phyloP scores from a whole-genome alignment of 2,329 filamentous ascomycete species.

The Aureobasidium sp. region DNA sequence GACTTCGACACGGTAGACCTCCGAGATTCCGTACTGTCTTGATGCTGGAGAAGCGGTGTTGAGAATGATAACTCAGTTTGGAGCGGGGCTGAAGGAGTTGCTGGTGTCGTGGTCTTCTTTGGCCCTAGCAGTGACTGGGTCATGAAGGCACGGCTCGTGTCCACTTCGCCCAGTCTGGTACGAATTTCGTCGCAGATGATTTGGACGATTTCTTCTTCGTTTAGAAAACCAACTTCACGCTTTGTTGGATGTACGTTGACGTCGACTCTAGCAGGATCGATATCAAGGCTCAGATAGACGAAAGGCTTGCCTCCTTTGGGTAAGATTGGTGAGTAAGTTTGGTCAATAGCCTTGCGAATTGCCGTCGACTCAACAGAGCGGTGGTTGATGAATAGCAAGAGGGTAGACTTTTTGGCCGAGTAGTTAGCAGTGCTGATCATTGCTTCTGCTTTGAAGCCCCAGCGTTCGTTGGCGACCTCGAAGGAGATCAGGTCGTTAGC shows the following conservation, averaged over 20 bases:
- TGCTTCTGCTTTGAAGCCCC: conserved; percentile 76
- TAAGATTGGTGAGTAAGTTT: conserved; percentile 78
- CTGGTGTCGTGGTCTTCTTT: conserved; percentile 38
- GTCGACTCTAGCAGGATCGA: conserved; percentile 86
- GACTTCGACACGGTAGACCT: conserved; percentile 27
- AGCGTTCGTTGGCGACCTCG: conserved; percentile 62
- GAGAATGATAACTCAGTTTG: conserved; percentile 18
- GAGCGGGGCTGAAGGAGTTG: conserved; percentile 27
- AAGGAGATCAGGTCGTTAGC: conserved; percentile 84
- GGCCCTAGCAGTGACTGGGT: conserved; percentile 79
- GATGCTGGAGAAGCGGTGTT: conserved; percentile 30
- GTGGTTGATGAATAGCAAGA: conserved; percentile 95
- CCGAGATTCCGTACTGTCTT: conserved; percentile 29
- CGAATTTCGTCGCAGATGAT: conserved; percentile 75
- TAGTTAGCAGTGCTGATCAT: conserved; percentile 92
- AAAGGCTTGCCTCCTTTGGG: conserved; percentile 95
- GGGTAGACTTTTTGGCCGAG: conserved; percentile 77
- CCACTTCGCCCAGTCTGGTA: conserved; percentile 72
- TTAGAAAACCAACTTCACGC: conserved; percentile 91
- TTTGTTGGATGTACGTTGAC: conserved; percentile 98
- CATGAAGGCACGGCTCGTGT: conserved; percentile 89
- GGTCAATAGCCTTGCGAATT: conserved; percentile 85
- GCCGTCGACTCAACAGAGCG: conserved; percentile 82
- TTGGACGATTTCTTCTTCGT: conserved; percentile 93
- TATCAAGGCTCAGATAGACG: conserved; percentile 83